These are phyloP conservation scores for Steccherinum ochraceum DNA, from an alignment of 768 basidiomycete species.

Conservation along the genomic window DNA sequence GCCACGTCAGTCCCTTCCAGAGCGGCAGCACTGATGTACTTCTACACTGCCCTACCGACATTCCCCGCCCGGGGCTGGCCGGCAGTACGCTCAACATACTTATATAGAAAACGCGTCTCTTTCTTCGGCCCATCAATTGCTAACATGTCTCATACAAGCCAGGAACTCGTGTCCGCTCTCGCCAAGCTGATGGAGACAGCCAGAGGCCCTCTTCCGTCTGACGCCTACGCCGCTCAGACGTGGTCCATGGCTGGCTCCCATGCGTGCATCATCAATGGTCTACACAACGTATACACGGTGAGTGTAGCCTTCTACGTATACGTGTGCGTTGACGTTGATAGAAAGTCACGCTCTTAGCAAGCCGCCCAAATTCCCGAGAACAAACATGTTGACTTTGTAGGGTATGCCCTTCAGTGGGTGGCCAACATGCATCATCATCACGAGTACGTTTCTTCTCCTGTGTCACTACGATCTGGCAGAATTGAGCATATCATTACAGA, in stretches of 20 bases:
- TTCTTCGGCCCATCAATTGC: no score
- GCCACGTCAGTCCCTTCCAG: no score
- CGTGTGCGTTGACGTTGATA: no score
- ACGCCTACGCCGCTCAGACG: neutral
- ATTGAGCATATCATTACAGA: neutral
- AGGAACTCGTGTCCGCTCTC: neutral
- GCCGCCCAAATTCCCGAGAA: neutral
- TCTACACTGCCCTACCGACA: no score
- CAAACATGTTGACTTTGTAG: neutral
- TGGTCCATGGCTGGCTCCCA: conserved; percentile 7
- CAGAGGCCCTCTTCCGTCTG: neutral
- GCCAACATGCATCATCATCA: conserved; percentile 3
- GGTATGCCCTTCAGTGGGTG: conserved; percentile 1
- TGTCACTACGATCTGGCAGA: no score
- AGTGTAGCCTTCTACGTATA: no score
- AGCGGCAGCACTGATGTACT: no score
- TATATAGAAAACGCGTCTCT: no score
- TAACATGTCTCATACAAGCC: neutral
- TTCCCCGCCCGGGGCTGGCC: no score
- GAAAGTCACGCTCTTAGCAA: no score
- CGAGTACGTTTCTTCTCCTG: neutral
- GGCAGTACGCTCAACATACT: no score
- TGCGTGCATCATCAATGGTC: neutral
- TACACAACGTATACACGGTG: conserved; percentile 3
- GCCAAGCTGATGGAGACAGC: neutral